Evolutionary conservation across 805 yeast genomes (phyloP).

Genomic region (Ogataea parapolymorpha): DNA sequence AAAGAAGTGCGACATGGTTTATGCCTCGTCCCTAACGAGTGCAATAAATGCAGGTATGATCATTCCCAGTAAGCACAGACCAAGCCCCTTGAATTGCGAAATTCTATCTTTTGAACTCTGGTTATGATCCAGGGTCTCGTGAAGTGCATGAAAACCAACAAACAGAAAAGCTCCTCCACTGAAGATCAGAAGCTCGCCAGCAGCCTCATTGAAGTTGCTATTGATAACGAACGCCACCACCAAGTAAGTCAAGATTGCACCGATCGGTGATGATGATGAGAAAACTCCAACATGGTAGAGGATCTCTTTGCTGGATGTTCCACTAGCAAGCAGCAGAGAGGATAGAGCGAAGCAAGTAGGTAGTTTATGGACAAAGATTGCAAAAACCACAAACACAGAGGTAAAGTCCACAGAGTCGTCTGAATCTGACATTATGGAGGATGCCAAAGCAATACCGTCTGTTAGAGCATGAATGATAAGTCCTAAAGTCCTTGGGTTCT

Average conservation of each 20-base stretch:
- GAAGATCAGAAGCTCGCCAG: slow-evolving; percentile 55
- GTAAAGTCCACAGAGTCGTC: slow-evolving; percentile 9
- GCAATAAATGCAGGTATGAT: slow-evolving; percentile 27
- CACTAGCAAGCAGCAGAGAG: slow-evolving; percentile 46
- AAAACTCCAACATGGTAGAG: slow-evolving; percentile 50
- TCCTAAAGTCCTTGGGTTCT: slow-evolving; percentile 55
- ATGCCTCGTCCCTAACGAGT: slow-evolving; percentile 22
- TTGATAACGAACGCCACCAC: slow-evolving; percentile 13
- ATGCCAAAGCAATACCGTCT: slow-evolving; percentile 73
- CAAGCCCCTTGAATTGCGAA: slow-evolving; percentile 13
- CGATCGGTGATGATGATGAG: slow-evolving; percentile 58
- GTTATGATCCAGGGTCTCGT: slow-evolving; percentile 33
- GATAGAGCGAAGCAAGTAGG: slow-evolving; percentile 72
- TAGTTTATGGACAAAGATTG: slow-evolving; percentile 66
- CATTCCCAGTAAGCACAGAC: slow-evolving; percentile 28
- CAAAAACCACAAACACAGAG: slow-evolving; percentile 46
- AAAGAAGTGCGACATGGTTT: slow-evolving; percentile 3
- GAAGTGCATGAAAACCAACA: slow-evolving; percentile 65
- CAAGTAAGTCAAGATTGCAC: slow-evolving; percentile 50
- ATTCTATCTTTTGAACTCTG: not conserved
- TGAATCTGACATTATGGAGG: slow-evolving; percentile 40
- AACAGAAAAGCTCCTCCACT: slow-evolving; percentile 73
- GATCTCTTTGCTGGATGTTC: slow-evolving; percentile 30
- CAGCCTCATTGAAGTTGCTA: slow-evolving; percentile 31
- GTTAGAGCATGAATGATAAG: slow-evolving; percentile 63